Evolutionary conservation across 495 filamentous ascomycete species (phyloP).

Genomic region (Pyrenopolyporus hunteri): DNA sequence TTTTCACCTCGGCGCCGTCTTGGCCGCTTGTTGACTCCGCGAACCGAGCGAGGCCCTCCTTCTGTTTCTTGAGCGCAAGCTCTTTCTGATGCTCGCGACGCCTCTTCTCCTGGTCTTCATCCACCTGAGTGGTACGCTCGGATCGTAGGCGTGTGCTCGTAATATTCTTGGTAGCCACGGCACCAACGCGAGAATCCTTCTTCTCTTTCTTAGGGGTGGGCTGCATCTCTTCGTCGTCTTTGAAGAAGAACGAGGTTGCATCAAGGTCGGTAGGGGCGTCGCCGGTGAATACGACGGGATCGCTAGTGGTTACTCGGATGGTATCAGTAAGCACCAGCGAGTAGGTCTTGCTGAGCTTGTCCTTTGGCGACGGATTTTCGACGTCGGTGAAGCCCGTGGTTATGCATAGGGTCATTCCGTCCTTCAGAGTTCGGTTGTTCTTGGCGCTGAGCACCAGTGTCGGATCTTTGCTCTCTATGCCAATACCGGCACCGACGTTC

Average conservation of each 20-base stretch:
- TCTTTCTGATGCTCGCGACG: conserved; percentile 94
- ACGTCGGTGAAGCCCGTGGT: conserved; percentile 88
- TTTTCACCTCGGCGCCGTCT: conserved; percentile 91
- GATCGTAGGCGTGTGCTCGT: conserved; percentile 92
- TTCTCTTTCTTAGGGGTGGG: conserved; percentile 76
- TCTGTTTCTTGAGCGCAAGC: conserved; percentile 84
- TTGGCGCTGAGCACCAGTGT: conserved; percentile 85
- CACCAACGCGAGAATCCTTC: conserved; percentile 79
- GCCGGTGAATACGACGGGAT: conserved; percentile 87
- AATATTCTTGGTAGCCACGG: conserved; percentile 87
- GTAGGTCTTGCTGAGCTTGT: conserved; percentile 84
- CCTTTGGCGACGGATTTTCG: conserved; percentile 78
- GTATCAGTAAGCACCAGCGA: conserved; percentile 92
- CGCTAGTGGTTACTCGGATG: conserved; percentile 78
- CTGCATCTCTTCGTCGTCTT: conserved; percentile 79
- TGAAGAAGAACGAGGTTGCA: conserved; percentile 95
- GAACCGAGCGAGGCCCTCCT: conserved; percentile 82
- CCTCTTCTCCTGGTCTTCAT: conserved; percentile 86
- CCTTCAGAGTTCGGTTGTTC: conserved; percentile 79
- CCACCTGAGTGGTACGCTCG: conserved; percentile 81
- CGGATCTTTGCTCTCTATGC: conserved; percentile 85
- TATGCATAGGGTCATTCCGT: conserved; percentile 95
- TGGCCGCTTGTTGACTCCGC: conserved; percentile 78
- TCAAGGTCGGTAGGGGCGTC: conserved; percentile 89
- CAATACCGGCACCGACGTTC: conserved; percentile 87